These are phyloP conservation scores for Pythium volutum DNA, from an alignment of 352 stramenopile species.

Conservation along the genomic window DNA sequence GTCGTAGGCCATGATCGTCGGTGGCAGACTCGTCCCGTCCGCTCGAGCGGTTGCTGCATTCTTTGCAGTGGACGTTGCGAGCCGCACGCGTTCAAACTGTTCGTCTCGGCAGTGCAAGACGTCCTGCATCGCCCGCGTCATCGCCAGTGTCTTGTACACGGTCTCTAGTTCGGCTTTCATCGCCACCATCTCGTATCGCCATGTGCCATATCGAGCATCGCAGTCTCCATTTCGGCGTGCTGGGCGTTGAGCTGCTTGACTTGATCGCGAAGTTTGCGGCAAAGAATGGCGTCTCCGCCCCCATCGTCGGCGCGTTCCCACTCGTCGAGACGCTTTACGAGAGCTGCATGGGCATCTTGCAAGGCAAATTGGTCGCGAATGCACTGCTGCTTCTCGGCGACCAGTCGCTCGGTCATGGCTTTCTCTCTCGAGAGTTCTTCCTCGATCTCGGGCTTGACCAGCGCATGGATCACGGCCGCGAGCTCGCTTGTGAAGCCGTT, in stretches of 20 bases:
- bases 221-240: conserved; percentile 24
- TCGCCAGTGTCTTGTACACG: conserved; percentile 32
- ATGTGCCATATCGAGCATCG: conserved; percentile 28
- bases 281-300: conserved; percentile 47
- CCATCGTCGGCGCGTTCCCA: conserved; percentile 37
- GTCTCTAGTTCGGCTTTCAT: conserved; percentile 34
- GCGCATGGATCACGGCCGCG: conserved; percentile 20
- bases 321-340: conserved; percentile 32
- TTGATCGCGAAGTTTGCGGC: conserved; percentile 42
- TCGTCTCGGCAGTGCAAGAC: conserved; percentile 38
- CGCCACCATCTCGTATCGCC: conserved; percentile 35
- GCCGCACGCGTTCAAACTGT: conserved; percentile 39
- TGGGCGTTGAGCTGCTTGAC: conserved; percentile 26
- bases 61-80: conserved; percentile 17
- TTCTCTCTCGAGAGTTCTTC: conserved; percentile 32
- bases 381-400: conserved; percentile 37
- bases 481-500: conserved; percentile 37
- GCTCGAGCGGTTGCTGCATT: neutral
- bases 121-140: conserved; percentile 67
- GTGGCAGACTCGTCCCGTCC: neutral
- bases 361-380: conserved; percentile 20
- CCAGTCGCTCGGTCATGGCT: conserved; percentile 22
- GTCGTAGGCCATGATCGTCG: conserved; percentile 32
- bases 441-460: conserved; percentile 40
- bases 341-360: conserved; percentile 20